A percentile compares a stretch with the other conserved stretches of the same genome.
Conservation (phyloP, 2,329 filamentous ascomycete species). For the Xylaria digitata region DNA sequence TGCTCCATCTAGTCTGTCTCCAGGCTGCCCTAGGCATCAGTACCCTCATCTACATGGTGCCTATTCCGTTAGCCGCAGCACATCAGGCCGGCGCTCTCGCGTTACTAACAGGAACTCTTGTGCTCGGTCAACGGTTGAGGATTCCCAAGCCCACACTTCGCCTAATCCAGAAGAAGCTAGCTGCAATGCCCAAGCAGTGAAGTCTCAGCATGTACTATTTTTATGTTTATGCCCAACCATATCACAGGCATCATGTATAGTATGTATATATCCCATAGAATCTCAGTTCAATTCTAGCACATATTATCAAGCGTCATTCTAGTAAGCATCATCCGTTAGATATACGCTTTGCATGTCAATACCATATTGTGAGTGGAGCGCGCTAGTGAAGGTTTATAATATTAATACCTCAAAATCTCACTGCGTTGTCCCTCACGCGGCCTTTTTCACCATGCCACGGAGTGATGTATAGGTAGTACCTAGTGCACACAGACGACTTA, state of each 20-base stretch:
- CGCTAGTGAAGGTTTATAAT: background rate
- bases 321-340: too few species aligned
- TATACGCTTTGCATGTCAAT: background rate
- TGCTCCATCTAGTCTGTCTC: slow-evolving; percentile 83
- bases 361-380: background rate
- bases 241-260: slow-evolving; percentile 37
- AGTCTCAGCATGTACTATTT: slow-evolving; percentile 1
- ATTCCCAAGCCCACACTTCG: slow-evolving; percentile 74
- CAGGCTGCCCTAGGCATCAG: slow-evolving; percentile 90
- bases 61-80: slow-evolving; percentile 84
- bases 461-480: too few species aligned
- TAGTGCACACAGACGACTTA: too few species aligned
- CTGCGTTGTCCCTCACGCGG: background rate
- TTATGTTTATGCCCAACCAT: slow-evolving; percentile 9
- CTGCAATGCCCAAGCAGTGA: slow-evolving; percentile 40
- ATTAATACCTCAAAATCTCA: background rate
- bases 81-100: slow-evolving; percentile 93
- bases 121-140: slow-evolving; percentile 82
- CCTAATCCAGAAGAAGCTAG: slow-evolving; percentile 65
- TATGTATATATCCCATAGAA: slow-evolving; percentile 38
- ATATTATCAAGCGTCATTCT: background rate
- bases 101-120: slow-evolving; percentile 81
- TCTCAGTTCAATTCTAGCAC: slow-evolving; percentile 35
- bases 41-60: slow-evolving; percentile 94
- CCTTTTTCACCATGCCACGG: too few species aligned